Conservation (phyloP, 352 stramenopile species). For the Pythium graminicola region DNA sequence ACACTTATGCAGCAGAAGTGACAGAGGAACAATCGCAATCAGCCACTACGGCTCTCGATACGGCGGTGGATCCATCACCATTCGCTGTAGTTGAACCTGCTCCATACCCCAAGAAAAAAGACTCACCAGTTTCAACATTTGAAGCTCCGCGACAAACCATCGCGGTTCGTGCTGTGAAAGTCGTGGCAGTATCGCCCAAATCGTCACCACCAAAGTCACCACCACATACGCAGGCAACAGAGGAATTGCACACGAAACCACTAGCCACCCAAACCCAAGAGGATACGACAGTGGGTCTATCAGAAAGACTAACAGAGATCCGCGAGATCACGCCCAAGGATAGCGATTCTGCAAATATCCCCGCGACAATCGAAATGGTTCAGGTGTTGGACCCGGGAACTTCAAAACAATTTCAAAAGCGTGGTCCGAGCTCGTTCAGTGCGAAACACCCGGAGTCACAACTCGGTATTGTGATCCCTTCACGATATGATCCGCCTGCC, state of each 20-base stretch:
- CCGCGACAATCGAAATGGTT: too few relatives aligned
- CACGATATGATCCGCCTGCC: constrained; percentile 3
- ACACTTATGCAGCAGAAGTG: too few relatives aligned
- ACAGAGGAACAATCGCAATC: too few relatives aligned
- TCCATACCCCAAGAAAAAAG: too few relatives aligned
- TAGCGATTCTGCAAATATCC: not conserved
- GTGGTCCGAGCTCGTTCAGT: constrained; percentile 10
- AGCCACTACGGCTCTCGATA: not conserved
- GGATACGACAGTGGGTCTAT: not conserved
- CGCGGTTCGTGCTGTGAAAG: constrained; percentile 7
- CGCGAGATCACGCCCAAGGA: not conserved
- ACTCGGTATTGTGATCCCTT: constrained; percentile 17
- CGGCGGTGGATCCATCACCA: not conserved
- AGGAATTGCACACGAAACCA: not conserved
- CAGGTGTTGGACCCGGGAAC: too few relatives aligned
- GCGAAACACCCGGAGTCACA: constrained; percentile 11
- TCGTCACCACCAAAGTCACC: constrained; percentile 5
- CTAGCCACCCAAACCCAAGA: not conserved
- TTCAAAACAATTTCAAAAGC: too few relatives aligned
- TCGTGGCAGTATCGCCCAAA: constrained; percentile 11
- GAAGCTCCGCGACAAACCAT: constrained; percentile 5
- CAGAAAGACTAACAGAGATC: not conserved
- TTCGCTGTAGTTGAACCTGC: not conserved
- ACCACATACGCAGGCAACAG: too few relatives aligned
- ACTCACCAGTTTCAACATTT: constrained; percentile 8